These are phyloP conservation scores for Mantamonas sphyraenae DNA, from an alignment of 78 protist species.

Conservation along the genomic window DNA sequence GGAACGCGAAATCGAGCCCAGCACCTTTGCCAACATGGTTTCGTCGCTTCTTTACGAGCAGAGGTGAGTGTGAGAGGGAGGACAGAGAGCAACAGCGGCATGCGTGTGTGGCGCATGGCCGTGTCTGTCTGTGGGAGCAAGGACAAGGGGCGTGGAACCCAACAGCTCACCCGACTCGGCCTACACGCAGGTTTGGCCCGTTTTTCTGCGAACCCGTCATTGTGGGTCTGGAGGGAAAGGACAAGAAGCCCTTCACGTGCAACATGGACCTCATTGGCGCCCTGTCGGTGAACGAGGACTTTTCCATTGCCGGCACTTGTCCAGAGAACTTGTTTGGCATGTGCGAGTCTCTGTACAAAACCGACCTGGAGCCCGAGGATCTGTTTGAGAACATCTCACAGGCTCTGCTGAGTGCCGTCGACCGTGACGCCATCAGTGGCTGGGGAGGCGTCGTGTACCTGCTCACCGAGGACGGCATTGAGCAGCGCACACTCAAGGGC, in stretches of 20 bases:
- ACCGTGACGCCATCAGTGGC: constrained; percentile 90
- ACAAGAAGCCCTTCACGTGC: constrained; percentile 69
- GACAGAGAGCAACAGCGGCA: too few species aligned
- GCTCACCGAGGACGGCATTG: too few species aligned
- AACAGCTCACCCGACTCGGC: too few species aligned
- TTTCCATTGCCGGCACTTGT: constrained; percentile 83
- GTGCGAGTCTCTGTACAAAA: constrained; percentile 71
- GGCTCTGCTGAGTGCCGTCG: constrained; percentile 68
- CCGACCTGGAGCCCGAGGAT: constrained; percentile 57
- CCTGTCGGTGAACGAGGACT: constrained; percentile 54
- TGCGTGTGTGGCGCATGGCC: too few species aligned
- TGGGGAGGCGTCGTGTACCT: constrained; percentile 91
- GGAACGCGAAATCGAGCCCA: constrained; percentile 83
- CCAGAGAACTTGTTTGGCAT: constrained; percentile 70
- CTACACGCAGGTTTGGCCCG: constrained; percentile 93
- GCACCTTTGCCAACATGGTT: constrained; percentile 50
- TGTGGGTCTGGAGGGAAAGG: constrained; percentile 73
- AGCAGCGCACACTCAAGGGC: constrained; percentile 15
- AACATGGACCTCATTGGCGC: constrained; percentile 90
- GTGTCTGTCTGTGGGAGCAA: too few species aligned
- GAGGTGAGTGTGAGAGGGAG: constrained; percentile 29
- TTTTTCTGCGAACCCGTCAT: constrained; percentile 87
- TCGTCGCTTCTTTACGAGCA: constrained; percentile 71
- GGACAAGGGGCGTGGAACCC: too few species aligned
- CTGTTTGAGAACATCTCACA: constrained; percentile 56